Base-by-base conservation (phyloP, 1,284 basidiomycete species). In the Ceratobasidium papillatum region DNA sequence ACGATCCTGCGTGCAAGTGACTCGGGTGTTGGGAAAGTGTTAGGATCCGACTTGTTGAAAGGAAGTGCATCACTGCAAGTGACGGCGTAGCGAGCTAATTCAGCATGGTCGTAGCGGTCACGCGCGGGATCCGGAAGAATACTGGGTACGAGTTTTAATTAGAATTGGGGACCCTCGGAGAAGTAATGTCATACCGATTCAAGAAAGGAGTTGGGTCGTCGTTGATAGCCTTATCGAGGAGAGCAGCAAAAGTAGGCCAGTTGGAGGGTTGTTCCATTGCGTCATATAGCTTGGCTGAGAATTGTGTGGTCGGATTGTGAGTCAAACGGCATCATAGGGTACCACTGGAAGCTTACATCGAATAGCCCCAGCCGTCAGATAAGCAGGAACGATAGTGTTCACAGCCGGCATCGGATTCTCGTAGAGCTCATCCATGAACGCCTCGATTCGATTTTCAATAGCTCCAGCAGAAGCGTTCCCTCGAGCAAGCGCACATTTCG, bases 391-490 rank as follows among this genome's bases (percentile, higher is more conserved):
- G 12, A 58, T 54, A 25, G 45, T 61, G n/a, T 61, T 54, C 12
- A 61, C 36, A 25, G 59, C 49, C 2, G 72, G 58, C 52, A 65
- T 54, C 1, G 62, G 72, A 12, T 25, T 19, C 2, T 22, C 62
- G 36, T 74, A 74, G 8, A 74, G 41, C 1, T 76, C 59, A 52
- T 83, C 80, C 11, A 84, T 78, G 76, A 83, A 83, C 0, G 64
- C 45, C 56, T 84, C 83, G 14, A 85, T 77, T 0, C 82, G 80
- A 12, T 74, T 71, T 49, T 80, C 76, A 38, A 84, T 81, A 8
- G 76, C 76, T 17, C 77, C 61, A 4, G 79, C 66, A 12, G 66
- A 56, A 14, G 56, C 56, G 32, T 58, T 45, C 3, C 66, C 51
- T 22, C 41, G 9, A n/a, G 66, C 66, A 30, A 69, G 66, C 17